A percentile compares a stretch with the other conserved stretches of the same genome.
Evolutionary conservation across 1,284 basidiomycete species (phyloP).

Genomic region (Naganishia albida): DNA sequence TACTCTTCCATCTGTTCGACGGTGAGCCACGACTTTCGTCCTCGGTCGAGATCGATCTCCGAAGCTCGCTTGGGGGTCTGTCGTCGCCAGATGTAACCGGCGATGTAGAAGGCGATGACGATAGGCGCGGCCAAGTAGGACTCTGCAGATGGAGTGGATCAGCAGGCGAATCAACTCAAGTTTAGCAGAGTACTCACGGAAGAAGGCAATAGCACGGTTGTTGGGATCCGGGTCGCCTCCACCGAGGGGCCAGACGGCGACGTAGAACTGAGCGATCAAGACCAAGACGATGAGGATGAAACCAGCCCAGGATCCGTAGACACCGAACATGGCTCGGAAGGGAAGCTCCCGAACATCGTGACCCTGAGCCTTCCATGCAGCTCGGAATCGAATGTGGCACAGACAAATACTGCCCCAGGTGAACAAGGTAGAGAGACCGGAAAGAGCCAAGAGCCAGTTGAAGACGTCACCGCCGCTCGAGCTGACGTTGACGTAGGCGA

Average conservation of each 20-base stretch:
- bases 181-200: conserved; percentile 40
- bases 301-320: conserved; percentile 55
- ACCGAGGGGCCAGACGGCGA: conserved; percentile 48
- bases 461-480: conserved; percentile 47
- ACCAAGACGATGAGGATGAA: conserved; percentile 47
- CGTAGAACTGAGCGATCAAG: conserved; percentile 50
- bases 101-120: conserved; percentile 48
- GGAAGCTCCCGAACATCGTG: conserved; percentile 57
- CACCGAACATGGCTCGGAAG: conserved; percentile 56
- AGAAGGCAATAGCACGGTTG: conserved; percentile 55
- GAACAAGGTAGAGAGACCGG: conserved; percentile 59
- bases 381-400: conserved; percentile 55
- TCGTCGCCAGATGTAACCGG: conserved; percentile 50
- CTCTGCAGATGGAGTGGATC: conserved; percentile 33
- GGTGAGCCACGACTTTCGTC: conserved; percentile 54
- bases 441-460: conserved; percentile 57
- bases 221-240: conserved; percentile 36
- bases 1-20: conserved; percentile 52
- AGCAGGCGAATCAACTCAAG: background rate
- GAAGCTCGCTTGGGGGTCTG: conserved; percentile 44
- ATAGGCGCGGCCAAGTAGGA: conserved; percentile 54
- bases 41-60: conserved; percentile 55
- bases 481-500: conserved; percentile 50
- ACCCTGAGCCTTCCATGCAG: conserved; percentile 57
- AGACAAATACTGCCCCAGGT: conserved; percentile 52